Conservation (phyloP, 164 flowering plant genomes). For the Dillenia suffruticosa region DNA sequence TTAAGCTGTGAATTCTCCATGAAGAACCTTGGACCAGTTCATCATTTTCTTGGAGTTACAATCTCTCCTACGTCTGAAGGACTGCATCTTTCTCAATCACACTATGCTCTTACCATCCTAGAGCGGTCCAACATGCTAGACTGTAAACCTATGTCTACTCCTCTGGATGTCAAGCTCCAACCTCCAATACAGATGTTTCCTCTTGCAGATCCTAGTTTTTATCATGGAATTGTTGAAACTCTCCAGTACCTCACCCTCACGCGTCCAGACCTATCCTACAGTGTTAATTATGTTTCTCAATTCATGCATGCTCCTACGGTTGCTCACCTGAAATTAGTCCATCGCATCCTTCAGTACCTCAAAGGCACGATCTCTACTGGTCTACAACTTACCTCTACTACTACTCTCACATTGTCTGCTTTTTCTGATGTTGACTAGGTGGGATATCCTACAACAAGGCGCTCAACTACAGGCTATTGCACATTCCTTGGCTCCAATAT, state of each 20-base stretch:
- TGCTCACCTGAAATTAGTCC: neutral
- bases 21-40: no score
- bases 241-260: constrained; percentile 6
- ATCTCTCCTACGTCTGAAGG: no score
- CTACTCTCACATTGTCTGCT: neutral
- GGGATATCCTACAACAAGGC: constrained; percentile 2
- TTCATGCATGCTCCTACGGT: neutral
- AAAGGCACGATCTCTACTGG: neutral
- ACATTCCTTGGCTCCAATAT: neutral
- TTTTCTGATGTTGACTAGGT: constrained; percentile 2
- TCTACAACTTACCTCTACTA: neutral
- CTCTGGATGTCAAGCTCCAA: neutral
- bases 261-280: neutral
- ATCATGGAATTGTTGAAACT: neutral
- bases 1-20: no score
- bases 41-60: no score
- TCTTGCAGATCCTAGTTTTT: neutral
- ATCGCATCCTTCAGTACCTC: neutral
- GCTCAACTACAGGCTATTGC: neutral
- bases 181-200: neutral
- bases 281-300: constrained; percentile 5
- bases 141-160: neutral
- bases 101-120: no score
- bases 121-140: no score
- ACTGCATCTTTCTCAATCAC: no score